Conservation (phyloP, 495 filamentous ascomycete species). For the Aspergillus bridgeri region DNA sequence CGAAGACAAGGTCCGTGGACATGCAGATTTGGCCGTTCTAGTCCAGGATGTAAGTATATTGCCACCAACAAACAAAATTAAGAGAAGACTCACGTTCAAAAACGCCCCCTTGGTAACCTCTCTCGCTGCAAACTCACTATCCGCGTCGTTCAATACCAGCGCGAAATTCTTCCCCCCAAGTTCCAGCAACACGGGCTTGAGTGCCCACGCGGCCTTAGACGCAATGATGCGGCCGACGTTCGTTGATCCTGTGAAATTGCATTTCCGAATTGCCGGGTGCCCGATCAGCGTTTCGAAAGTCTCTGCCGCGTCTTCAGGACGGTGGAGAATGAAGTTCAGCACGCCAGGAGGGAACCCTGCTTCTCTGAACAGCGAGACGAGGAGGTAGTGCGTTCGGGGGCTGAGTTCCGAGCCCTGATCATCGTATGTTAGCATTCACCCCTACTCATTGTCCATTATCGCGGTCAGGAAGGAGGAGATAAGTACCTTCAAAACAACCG, state of each 20-base stretch:
- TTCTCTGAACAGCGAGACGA: constrained; percentile 14
- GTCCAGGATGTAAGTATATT: background rate
- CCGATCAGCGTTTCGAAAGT: constrained; percentile 57
- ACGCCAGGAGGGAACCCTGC: constrained; percentile 39
- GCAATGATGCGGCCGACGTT: constrained; percentile 56
- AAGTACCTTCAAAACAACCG: constrained; percentile 57
- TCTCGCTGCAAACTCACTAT: constrained; percentile 54
- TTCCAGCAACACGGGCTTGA: constrained; percentile 69
- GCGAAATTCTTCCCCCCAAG: constrained; percentile 65
- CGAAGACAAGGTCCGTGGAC: constrained; percentile 74
- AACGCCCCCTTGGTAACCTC: constrained; percentile 45
- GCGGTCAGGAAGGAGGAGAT: too few relatives aligned
- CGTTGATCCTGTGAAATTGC: constrained; percentile 67
- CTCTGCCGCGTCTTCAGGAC: constrained; percentile 46
- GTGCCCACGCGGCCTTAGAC: constrained; percentile 52
- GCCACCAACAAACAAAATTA: background rate
- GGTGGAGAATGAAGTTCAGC: constrained; percentile 56
- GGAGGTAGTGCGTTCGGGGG: constrained; percentile 60
- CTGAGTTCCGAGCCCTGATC: constrained; percentile 53
- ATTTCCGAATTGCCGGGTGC: constrained; percentile 53
- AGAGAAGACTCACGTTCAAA: constrained; percentile 12
- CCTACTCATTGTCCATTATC: too few relatives aligned
- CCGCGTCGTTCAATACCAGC: constrained; percentile 63
- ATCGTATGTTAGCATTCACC: too few relatives aligned
- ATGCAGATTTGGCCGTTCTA: constrained; percentile 73